A percentile compares a stretch with the other conserved stretches of the same genome.
These are phyloP conservation scores for Schizophyllum commune DNA, from an alignment of 1,284 basidiomycete genomes.

Conservation along the genomic window DNA sequence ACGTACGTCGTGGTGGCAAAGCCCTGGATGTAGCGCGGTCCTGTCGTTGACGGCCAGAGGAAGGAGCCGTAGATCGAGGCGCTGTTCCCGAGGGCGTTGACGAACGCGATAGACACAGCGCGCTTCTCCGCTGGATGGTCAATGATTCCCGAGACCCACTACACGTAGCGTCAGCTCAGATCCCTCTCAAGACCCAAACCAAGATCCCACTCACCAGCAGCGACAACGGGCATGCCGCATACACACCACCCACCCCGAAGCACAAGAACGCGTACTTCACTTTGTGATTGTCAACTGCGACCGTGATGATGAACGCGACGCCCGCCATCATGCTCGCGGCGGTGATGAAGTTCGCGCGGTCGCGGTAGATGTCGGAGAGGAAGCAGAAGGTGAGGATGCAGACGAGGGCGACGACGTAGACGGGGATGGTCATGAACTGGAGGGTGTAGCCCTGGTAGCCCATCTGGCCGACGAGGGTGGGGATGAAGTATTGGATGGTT, in stretches of 20 bases:
- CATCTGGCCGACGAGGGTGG: conserved; percentile 26
- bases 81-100: conserved; percentile 15
- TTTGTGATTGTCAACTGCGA: conserved; percentile 23
- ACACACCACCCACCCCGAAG: conserved; percentile 34
- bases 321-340: conserved; percentile 21
- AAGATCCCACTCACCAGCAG: conserved; percentile 15
- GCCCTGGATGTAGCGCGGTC: conserved; percentile 32
- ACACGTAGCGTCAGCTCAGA: neutral
- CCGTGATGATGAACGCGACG: conserved; percentile 31
- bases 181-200: neutral
- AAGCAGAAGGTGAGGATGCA: conserved; percentile 25
- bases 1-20: conserved; percentile 25
- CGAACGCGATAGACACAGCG: conserved; percentile 25
- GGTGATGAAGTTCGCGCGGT: conserved; percentile 28
- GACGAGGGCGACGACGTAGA: conserved; percentile 28
- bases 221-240: conserved; percentile 30
- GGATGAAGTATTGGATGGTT: conserved; percentile 38
- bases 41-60: conserved; percentile 31
- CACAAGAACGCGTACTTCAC: conserved; percentile 36
- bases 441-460: conserved; percentile 28
- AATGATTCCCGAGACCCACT: conserved; percentile 15
- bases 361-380: conserved; percentile 23
- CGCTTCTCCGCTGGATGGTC: conserved; percentile 25
- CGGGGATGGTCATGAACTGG: conserved; percentile 37
- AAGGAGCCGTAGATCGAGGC: conserved; percentile 36